phyloP scores from a whole-genome alignment of 1,284 basidiomycete genomes.

The Agroathelia rolfsii region DNA sequence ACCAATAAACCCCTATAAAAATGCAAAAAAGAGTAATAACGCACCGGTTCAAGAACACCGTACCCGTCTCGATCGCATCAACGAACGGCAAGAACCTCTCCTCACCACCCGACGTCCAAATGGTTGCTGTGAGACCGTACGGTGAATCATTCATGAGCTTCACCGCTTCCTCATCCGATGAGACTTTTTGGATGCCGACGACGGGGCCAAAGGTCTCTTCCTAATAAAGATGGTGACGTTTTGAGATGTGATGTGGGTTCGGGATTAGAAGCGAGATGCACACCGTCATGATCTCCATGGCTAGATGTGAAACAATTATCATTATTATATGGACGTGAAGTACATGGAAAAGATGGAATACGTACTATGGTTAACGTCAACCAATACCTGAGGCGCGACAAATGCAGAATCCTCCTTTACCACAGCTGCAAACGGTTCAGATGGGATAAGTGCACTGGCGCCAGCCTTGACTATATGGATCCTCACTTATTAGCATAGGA shows the following conservation, averaged over 20 bases:
- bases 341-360: conserved; percentile 12
- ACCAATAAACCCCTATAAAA: background rate
- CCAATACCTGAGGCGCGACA: conserved; percentile 82
- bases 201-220: conserved; percentile 88
- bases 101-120: conserved; percentile 78
- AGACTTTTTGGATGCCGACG: conserved; percentile 84
- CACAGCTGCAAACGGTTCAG: conserved; percentile 27
- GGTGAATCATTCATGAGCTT: conserved; percentile 92
- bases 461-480: conserved; percentile 54
- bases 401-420: conserved; percentile 35
- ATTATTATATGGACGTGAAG: conserved; percentile 1
- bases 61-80: conserved; percentile 77
- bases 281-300: conserved; percentile 88
- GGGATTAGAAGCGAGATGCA: background rate
- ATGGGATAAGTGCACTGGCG: conserved; percentile 69
- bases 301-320: conserved; percentile 30
- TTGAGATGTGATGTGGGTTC: background rate
- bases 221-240: conserved; percentile 23
- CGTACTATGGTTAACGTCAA: conserved; percentile 81
- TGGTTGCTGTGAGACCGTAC: conserved; percentile 86
- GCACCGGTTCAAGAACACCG: conserved; percentile 83
- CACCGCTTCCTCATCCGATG: conserved; percentile 79
- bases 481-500: background rate
- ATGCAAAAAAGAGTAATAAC: conserved; percentile 3
- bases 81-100: conserved; percentile 61